These are phyloP conservation scores for Amesomyces nigricolor DNA, from an alignment of 2,329 filamentous ascomycete genomes.

Conservation along the genomic window DNA sequence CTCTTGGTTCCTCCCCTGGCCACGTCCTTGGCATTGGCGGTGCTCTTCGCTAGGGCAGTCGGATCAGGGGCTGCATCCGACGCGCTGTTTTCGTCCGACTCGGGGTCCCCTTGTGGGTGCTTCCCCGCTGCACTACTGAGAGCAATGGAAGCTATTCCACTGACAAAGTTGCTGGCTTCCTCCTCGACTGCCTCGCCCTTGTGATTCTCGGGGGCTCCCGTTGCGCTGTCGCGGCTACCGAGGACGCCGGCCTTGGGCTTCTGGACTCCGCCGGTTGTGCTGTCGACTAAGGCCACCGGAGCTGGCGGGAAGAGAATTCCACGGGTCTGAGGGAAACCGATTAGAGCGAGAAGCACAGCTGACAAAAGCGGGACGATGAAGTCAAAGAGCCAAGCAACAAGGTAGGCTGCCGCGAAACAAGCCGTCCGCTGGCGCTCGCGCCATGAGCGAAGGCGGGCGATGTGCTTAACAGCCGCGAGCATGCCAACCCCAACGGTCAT, in stretches of 20 bases:
- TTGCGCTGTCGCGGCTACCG: constrained; percentile 69
- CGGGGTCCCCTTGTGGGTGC: constrained; percentile 61
- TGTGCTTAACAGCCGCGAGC: constrained; percentile 64
- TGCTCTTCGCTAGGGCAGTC: constrained; percentile 34
- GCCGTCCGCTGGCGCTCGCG: constrained; percentile 63
- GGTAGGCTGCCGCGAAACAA: constrained; percentile 51
- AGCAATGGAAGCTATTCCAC: constrained; percentile 64
- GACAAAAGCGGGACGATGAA: constrained; percentile 59
- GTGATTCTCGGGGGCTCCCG: constrained; percentile 75
- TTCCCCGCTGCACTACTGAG: constrained; percentile 72
- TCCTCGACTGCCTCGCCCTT: constrained; percentile 79
- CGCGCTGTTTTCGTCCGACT: constrained; percentile 38
- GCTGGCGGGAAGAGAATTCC: constrained; percentile 67
- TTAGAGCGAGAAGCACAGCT: constrained; percentile 56
- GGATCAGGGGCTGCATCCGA: constrained; percentile 30
- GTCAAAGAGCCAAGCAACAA: constrained; percentile 65
- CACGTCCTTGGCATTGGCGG: constrained; percentile 38
- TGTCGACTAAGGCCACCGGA: constrained; percentile 66
- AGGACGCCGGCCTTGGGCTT: constrained; percentile 71
- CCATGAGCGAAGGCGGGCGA: constrained; percentile 74
- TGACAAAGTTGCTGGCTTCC: constrained; percentile 76
- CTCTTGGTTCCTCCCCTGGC: constrained; percentile 43
- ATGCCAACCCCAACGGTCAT: constrained; percentile 69
- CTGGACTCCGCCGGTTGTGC: constrained; percentile 66
- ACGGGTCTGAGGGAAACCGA: constrained; percentile 60